These are phyloP conservation scores for Crataegus laevigata DNA, from an alignment of 306 rosid genomes.

Conservation along the genomic window DNA sequence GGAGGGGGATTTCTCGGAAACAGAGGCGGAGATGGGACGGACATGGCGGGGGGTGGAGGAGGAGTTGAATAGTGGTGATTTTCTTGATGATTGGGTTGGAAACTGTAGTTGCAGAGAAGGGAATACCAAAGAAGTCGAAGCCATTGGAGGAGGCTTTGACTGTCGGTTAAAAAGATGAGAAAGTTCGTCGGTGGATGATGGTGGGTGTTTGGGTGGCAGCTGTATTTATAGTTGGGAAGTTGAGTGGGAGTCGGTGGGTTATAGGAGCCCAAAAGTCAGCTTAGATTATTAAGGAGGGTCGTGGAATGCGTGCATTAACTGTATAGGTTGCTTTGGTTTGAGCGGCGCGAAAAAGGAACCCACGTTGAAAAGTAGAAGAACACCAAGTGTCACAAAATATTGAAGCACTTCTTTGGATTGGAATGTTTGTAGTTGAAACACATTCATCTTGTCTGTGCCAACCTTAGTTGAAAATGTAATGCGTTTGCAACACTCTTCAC, in stretches of 20 bases:
- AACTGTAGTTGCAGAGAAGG: conserved; percentile 28
- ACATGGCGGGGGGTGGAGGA: background rate
- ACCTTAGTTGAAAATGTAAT: too few relatives aligned
- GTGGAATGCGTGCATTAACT: background rate
- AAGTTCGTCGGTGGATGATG: background rate
- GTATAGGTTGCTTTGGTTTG: background rate
- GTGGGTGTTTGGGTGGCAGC: background rate
- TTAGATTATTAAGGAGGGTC: background rate
- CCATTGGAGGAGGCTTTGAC: conserved; percentile 21
- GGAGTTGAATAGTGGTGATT: background rate
- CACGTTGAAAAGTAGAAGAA: background rate
- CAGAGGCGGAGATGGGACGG: conserved; percentile 32
- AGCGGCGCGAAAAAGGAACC: background rate
- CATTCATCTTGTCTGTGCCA: too few relatives aligned
- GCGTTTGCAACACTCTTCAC: background rate
- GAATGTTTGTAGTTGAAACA: background rate
- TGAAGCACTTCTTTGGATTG: background rate
- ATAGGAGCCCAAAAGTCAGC: background rate
- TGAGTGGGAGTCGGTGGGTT: background rate
- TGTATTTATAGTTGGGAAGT: background rate
- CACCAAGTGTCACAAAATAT: background rate
- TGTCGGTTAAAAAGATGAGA: background rate
- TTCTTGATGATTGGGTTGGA: background rate
- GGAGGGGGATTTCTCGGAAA: conserved; percentile 40
- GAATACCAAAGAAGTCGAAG: conserved; percentile 20